phyloP scores from a whole-genome alignment of 768 basidiomycete species.

The Kwoniella dendrophila region DNA sequence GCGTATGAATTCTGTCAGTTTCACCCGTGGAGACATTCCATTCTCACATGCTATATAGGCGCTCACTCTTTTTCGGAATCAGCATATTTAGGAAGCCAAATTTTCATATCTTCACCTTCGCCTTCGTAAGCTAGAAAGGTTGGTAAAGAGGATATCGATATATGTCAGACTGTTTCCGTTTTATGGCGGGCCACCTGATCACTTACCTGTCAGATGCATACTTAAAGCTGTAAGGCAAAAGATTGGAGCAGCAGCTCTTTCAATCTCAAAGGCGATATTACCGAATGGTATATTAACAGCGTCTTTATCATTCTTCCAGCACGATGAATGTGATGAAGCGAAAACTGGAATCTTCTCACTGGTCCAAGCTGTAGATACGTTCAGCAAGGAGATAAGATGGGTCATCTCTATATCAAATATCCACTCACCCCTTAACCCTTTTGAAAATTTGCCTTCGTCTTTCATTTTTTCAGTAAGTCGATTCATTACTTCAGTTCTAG shows the following conservation, averaged over 20 bases:
- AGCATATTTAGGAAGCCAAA: constrained; percentile 77
- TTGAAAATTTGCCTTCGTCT: constrained; percentile 47
- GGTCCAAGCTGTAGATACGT: constrained; percentile 69
- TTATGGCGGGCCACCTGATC: not conserved
- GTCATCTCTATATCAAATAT: not conserved
- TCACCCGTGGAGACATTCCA: not conserved
- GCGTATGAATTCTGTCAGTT: not conserved
- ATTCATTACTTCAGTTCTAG: constrained; percentile 29
- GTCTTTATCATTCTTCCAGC: constrained; percentile 5
- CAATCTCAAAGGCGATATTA: constrained; percentile 68
- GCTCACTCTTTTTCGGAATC: not conserved
- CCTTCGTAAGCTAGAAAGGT: constrained; percentile 70
- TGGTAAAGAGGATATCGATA: not conserved
- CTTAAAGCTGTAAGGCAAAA: constrained; percentile 91
- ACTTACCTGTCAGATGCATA: constrained; percentile 72
- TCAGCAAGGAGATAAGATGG: not conserved
- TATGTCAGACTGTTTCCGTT: not conserved
- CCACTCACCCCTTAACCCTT: constrained; percentile 52
- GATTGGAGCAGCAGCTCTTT: constrained; percentile 80
- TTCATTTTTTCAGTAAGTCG: constrained; percentile 48
- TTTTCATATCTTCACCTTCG: constrained; percentile 58
- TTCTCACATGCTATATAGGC: not conserved
- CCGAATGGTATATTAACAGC: constrained; percentile 63
- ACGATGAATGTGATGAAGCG: constrained; percentile 38
- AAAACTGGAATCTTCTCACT: constrained; percentile 70